These are phyloP conservation scores for Calonectria pseudoreteaudii DNA, from an alignment of 2,329 filamentous ascomycete species.

Conservation along the genomic window DNA sequence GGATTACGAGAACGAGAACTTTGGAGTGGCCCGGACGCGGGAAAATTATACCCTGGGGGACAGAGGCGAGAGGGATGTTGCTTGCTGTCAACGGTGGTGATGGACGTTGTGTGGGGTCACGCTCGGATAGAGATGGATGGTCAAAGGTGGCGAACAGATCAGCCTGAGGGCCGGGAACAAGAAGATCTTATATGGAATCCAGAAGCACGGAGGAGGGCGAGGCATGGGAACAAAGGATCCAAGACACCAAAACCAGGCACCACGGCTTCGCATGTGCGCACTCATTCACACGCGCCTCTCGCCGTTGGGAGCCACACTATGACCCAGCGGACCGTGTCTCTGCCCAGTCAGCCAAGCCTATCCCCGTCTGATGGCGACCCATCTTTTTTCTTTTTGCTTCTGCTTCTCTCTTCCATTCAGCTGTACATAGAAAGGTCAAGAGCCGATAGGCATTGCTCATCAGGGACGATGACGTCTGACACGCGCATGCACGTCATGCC, in stretches of 20 bases:
- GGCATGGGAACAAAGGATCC: background rate
- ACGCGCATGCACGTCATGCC: slow-evolving; percentile 43
- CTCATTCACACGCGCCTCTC: background rate
- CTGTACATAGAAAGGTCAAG: background rate
- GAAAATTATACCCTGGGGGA: background rate
- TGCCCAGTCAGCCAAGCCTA: slow-evolving; percentile 12
- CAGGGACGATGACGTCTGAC: slow-evolving; percentile 39
- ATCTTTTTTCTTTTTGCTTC: background rate
- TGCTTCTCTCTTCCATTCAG: background rate
- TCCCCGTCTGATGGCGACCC: background rate
- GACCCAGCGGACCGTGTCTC: background rate
- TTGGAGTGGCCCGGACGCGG: background rate
- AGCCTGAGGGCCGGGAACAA: slow-evolving; percentile 9
- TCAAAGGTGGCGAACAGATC: slow-evolving; percentile 17
- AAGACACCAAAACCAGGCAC: background rate
- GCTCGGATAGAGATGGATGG: slow-evolving; percentile 14
- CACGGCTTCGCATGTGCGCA: background rate
- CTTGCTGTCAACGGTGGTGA: slow-evolving; percentile 11
- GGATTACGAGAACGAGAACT: slow-evolving; percentile 18
- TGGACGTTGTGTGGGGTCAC: slow-evolving; percentile 31
- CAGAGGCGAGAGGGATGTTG: background rate
- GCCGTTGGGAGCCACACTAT: background rate
- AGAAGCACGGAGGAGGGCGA: background rate
- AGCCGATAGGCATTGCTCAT: slow-evolving; percentile 27
- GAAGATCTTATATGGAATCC: slow-evolving; percentile 41